Evolutionary conservation across 2,329 filamentous ascomycete genomes (phyloP).

Genomic region (Diaporthe capsici): DNA sequence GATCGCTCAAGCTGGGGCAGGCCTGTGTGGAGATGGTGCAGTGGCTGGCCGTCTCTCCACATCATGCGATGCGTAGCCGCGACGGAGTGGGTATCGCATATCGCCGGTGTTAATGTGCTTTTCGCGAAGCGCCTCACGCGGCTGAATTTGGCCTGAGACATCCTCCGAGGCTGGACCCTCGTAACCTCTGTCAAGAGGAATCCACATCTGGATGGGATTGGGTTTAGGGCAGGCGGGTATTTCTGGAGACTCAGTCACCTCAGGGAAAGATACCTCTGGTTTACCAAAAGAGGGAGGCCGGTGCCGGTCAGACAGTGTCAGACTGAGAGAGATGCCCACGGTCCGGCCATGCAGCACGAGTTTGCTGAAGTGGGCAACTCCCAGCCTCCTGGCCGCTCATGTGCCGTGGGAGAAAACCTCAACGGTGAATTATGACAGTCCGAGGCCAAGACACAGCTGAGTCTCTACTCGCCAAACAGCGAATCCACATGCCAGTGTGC

Average conservation of each 20-base stretch:
- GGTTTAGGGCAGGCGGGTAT: constrained; percentile 5
- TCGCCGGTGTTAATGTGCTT: constrained; percentile 8
- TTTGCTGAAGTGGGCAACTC: neutral
- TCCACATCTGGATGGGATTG: neutral
- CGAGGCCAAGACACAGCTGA: constrained; percentile 10
- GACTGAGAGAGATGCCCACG: neutral
- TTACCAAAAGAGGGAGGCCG: neutral
- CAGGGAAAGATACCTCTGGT: neutral
- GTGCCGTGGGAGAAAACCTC: neutral
- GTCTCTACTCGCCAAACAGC: neutral
- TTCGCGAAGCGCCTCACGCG: constrained; percentile 22
- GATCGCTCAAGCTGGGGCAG: neutral
- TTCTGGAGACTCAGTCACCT: neutral
- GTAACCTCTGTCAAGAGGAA: constrained; percentile 6
- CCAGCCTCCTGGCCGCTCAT: neutral
- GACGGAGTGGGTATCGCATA: constrained; percentile 18
- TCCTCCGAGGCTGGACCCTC: constrained; percentile 7
- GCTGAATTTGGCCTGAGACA: constrained; percentile 15
- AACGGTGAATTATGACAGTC: neutral
- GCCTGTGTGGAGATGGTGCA: constrained; percentile 19
- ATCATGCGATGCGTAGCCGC: constrained; percentile 28
- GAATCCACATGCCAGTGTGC: neutral
- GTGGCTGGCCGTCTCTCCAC: constrained; percentile 20
- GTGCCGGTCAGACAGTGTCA: neutral
- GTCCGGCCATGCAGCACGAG: neutral